Evolutionary conservation across 1,139 yeast genomes (phyloP).

Genomic region (Torulaspora pretoriensis): DNA sequence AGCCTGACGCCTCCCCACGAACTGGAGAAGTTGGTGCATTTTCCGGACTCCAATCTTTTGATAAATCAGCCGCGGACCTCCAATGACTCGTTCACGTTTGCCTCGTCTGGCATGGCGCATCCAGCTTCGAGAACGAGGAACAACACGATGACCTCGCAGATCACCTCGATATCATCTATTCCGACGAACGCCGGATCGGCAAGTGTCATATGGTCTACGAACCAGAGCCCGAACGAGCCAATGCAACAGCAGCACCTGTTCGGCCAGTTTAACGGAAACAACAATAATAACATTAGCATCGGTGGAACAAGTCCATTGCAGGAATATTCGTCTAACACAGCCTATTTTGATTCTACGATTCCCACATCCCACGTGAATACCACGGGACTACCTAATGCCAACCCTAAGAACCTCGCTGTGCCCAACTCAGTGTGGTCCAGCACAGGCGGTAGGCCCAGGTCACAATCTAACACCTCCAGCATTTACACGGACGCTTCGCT

Average conservation of each 20-base stretch:
- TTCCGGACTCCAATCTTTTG: slow-evolving; percentile 28
- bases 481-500: slow-evolving; percentile 26
- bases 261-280: slow-evolving; percentile 12
- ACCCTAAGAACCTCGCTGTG: slow-evolving; percentile 20
- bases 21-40: slow-evolving; percentile 25
- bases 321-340: slow-evolving; percentile 20
- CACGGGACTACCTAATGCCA: slow-evolving; percentile 7
- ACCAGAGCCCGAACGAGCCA: slow-evolving; percentile 17
- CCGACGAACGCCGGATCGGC: slow-evolving; percentile 24
- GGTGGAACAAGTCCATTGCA: slow-evolving; percentile 19
- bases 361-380: slow-evolving; percentile 5
- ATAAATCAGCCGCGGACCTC: slow-evolving; percentile 30
- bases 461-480: slow-evolving; percentile 29
- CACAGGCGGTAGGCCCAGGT: slow-evolving; percentile 49
- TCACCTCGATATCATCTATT: slow-evolving; percentile 33
- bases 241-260: slow-evolving; percentile 14
- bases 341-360: slow-evolving; percentile 20
- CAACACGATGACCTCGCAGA: slow-evolving; percentile 35
- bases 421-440: slow-evolving; percentile 42
- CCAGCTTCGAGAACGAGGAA: slow-evolving; percentile 33
- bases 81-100: slow-evolving; percentile 30
- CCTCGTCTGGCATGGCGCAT: slow-evolving; percentile 19
- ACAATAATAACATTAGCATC: slow-evolving; percentile 9
- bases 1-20: slow-evolving; percentile 20
- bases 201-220: slow-evolving; percentile 29